Conservation (phyloP, 805 yeast genomes). For the Danielozyma ontarioensis region DNA sequence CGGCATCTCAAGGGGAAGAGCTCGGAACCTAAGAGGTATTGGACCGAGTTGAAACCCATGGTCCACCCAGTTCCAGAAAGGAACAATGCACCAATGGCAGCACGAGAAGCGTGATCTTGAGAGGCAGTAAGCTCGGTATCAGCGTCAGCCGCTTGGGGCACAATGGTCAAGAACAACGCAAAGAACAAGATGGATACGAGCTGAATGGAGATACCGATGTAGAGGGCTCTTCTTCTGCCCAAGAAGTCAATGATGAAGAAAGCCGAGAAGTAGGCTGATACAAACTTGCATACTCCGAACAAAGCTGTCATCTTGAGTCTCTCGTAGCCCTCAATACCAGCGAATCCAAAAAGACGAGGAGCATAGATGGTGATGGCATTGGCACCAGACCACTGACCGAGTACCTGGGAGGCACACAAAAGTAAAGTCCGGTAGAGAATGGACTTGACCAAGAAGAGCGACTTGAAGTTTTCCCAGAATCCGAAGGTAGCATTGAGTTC, state of each 20-base stretch:
- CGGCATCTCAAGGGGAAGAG: constrained; percentile 49
- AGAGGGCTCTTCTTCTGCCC: constrained; percentile 48
- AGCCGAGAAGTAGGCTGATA: constrained; percentile 44
- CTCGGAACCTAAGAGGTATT: constrained; percentile 51
- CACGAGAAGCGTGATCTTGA: constrained; percentile 34
- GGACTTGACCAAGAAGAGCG: constrained; percentile 31
- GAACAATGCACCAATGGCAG: constrained; percentile 47
- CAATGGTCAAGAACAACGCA: constrained; percentile 41
- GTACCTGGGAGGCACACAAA: constrained; percentile 41
- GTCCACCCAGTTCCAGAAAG: constrained; percentile 55
- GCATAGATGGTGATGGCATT: constrained; percentile 53
- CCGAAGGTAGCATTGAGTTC: constrained; percentile 24
- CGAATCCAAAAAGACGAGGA: constrained; percentile 44
- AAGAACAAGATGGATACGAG: constrained; percentile 38
- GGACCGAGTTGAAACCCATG: constrained; percentile 53
- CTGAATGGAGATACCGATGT: constrained; percentile 45
- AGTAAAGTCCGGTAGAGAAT: constrained; percentile 42
- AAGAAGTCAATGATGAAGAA: constrained; percentile 50
- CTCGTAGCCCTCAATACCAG: constrained; percentile 39
- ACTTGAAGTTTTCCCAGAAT: constrained; percentile 21
- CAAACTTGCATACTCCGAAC: constrained; percentile 49
- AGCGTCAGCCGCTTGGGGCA: constrained; percentile 37
- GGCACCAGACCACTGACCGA: constrained; percentile 60
- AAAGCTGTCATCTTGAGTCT: constrained; percentile 45
- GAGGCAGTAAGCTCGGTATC: constrained; percentile 24